These are phyloP conservation scores for Lentinula edodes DNA, from an alignment of 768 basidiomycete species.

Conservation along the genomic window DNA sequence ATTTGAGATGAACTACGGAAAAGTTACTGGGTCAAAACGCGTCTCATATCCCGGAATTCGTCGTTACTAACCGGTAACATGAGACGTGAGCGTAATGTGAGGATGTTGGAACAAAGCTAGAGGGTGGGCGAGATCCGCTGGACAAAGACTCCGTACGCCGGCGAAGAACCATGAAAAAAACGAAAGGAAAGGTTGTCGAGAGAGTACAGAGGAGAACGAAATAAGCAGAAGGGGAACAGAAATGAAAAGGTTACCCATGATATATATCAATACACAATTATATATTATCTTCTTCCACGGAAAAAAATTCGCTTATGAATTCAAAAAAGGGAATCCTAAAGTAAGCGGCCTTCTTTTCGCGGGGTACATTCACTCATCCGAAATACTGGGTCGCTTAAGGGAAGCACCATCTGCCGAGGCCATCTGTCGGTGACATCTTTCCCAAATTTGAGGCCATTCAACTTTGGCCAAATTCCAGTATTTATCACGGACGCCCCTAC, in stretches of 20 bases:
- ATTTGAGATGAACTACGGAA: conserved; percentile 43
- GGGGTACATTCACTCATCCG: background rate
- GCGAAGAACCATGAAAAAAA: conserved; percentile 21
- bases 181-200: background rate
- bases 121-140: conserved; percentile 20
- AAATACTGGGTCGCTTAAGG: background rate
- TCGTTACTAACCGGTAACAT: conserved; percentile 38
- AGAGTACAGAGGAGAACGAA: background rate
- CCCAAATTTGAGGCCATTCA: background rate
- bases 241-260: background rate
- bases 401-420: background rate
- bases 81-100: conserved; percentile 39
- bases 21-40: background rate
- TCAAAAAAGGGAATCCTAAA: background rate
- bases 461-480: background rate
- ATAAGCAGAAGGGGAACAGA: background rate
- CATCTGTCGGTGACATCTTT: background rate
- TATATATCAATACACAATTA: background rate
- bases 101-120: conserved; percentile 28
- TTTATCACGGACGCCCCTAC: background rate
- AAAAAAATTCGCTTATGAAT: background rate
- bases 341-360: background rate
- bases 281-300: background rate
- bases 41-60: background rate
- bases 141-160: conserved; percentile 23